Percentiles rank a stretch among this genome's conserved stretches.
These are phyloP conservation scores for Cercospora zeina DNA, from an alignment of 2,329 filamentous ascomycete genomes.

Conservation along the genomic window DNA sequence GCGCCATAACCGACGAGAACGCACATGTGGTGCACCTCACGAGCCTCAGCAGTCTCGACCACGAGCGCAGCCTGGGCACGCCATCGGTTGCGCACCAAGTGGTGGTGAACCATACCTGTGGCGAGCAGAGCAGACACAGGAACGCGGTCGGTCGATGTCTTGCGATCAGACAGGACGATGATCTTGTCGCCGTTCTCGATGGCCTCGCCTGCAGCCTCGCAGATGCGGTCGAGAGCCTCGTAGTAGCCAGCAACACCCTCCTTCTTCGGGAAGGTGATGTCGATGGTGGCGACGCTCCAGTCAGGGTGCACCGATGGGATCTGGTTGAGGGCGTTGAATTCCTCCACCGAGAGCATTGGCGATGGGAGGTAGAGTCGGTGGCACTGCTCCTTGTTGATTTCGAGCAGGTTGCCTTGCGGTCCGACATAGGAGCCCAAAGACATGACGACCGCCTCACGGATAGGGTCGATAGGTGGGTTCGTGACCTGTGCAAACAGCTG, in stretches of 20 bases:
- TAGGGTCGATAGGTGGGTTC: slow-evolving; percentile 95
- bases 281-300: slow-evolving; percentile 88
- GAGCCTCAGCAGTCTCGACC: slow-evolving; percentile 90
- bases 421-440: slow-evolving; percentile 95
- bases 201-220: slow-evolving; percentile 77
- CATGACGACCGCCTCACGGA: slow-evolving; percentile 97
- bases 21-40: slow-evolving; percentile 98
- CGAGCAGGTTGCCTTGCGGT: slow-evolving; percentile 89
- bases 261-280: slow-evolving; percentile 87
- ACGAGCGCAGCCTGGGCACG: slow-evolving; percentile 82
- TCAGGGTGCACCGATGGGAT: slow-evolving; percentile 69
- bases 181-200: slow-evolving; percentile 82
- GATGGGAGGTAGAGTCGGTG: slow-evolving; percentile 82
- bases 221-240: slow-evolving; percentile 83
- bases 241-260: slow-evolving; percentile 82
- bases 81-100: slow-evolving; percentile 94
- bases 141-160: slow-evolving; percentile 77
- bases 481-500: slow-evolving; percentile 98
- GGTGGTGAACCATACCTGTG: slow-evolving; percentile 92
- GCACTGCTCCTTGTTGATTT: slow-evolving; percentile 90
- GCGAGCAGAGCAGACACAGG: slow-evolving; percentile 83
- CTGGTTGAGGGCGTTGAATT: slow-evolving; percentile 84
- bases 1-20: slow-evolving; percentile 95
- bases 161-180: slow-evolving; percentile 85
- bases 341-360: slow-evolving; percentile 82